phyloP scores from a whole-genome alignment of 345 rosid genomes.

The Populus ilicifolia region DNA sequence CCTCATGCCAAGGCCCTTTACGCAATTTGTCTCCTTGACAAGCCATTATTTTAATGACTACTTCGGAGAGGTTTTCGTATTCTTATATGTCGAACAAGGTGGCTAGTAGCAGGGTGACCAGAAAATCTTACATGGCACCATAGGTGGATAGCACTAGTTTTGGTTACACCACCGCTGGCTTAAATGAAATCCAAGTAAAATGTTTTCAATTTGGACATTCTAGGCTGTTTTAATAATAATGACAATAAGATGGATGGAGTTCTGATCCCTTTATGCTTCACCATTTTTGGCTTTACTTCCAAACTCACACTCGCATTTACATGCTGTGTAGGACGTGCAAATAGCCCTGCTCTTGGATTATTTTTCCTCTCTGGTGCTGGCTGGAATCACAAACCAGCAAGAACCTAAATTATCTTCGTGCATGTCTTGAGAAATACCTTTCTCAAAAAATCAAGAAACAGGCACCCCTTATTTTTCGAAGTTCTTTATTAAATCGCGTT shows the following conservation, averaged over 20 bases:
- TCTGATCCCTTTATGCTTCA: constrained; percentile 18
- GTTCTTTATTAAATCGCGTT: neutral
- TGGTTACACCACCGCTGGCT: constrained; percentile 37
- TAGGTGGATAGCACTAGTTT: constrained; percentile 38
- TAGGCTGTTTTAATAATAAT: no score
- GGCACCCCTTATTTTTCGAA: neutral
- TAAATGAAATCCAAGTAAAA: constrained; percentile 25
- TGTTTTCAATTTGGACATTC: constrained; percentile 27
- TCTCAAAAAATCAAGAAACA: no score
- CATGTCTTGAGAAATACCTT: no score
- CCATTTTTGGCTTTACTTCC: constrained; percentile 13
- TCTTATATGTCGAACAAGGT: constrained; percentile 16
- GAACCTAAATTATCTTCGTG: no score
- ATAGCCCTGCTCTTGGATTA: no score
- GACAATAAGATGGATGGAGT: neutral
- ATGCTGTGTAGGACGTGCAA: no score
- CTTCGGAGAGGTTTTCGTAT: constrained; percentile 4
- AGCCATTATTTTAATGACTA: constrained; percentile 11
- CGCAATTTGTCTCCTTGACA: constrained; percentile 30
- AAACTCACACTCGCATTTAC: neutral
- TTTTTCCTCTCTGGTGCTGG: no score
- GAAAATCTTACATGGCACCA: constrained; percentile 36
- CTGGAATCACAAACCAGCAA: no score
- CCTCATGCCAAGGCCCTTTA: constrained; percentile 64
- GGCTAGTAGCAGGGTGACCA: constrained; percentile 30